phyloP scores from a whole-genome alignment of 2,329 filamentous ascomycete species.

The Ceratocystis ficicola region DNA sequence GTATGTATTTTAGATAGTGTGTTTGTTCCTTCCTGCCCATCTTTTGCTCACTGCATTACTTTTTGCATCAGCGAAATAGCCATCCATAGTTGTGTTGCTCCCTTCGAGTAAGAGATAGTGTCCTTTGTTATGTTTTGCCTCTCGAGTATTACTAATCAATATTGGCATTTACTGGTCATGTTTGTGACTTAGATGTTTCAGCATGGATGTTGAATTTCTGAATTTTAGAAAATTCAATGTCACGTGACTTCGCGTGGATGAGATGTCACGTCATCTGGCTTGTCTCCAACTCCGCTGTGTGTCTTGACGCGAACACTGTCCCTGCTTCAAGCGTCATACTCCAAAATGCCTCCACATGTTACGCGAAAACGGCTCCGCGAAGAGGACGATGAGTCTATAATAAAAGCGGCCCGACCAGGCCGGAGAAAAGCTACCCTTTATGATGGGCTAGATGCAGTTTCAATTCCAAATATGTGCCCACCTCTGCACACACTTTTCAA shows the following conservation, averaged over 20 bases:
- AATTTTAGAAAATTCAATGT: neutral
- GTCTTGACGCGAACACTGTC: neutral
- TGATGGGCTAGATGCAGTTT: constrained; percentile 45
- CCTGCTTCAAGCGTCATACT: neutral
- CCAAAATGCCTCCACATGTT: constrained; percentile 53
- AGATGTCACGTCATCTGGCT: no score
- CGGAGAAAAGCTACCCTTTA: constrained; percentile 46
- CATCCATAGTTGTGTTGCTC: neutral
- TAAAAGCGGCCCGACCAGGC: constrained; percentile 22
- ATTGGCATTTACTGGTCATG: neutral
- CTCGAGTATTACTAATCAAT: neutral
- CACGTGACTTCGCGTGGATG: constrained; percentile 20
- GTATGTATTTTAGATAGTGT: neutral
- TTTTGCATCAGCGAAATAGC: neutral
- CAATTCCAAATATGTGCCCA: constrained; percentile 31
- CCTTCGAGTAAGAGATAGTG: neutral
- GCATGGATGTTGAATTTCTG: neutral
- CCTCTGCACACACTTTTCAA: constrained; percentile 32
- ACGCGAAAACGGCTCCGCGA: constrained; percentile 51
- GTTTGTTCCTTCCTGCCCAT: neutral
- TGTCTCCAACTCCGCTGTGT: no score
- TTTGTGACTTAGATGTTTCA: neutral
- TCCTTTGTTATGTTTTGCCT: neutral
- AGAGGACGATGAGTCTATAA: constrained; percentile 22
- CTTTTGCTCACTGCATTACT: neutral